phyloP scores from a whole-genome alignment of 2,329 filamentous ascomycete species.

The Colletotrichum lentis region DNA sequence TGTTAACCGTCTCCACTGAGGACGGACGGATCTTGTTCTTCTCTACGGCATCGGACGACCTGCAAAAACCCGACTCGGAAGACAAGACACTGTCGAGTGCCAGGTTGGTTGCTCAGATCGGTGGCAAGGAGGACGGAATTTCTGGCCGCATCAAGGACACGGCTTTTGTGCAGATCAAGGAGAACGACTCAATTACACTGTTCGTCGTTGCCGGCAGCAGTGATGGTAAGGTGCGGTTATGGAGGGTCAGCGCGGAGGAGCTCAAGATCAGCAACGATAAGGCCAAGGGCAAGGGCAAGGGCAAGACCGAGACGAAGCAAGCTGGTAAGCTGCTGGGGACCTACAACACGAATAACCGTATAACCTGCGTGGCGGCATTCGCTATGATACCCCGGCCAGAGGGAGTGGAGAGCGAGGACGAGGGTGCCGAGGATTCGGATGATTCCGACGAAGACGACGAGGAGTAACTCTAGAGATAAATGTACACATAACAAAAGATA shows the following conservation, averaged over 20 bases:
- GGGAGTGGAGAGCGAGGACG: slow-evolving; percentile 64
- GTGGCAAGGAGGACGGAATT: slow-evolving; percentile 74
- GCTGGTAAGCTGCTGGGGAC: slow-evolving; percentile 75
- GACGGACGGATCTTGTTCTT: slow-evolving; percentile 89
- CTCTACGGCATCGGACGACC: slow-evolving; percentile 66
- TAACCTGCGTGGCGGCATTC: slow-evolving; percentile 89
- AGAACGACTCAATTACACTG: slow-evolving; percentile 51
- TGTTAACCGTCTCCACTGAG: slow-evolving; percentile 85
- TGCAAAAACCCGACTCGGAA: slow-evolving; percentile 47
- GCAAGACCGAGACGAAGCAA: slow-evolving; percentile 42
- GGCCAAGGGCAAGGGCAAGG: slow-evolving; percentile 42
- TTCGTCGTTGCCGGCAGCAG: slow-evolving; percentile 80
- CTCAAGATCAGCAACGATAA: slow-evolving; percentile 47
- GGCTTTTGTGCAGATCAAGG: slow-evolving; percentile 63
- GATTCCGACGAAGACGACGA: slow-evolving; percentile 50
- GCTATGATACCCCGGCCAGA: slow-evolving; percentile 78
- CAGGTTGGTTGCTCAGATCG: slow-evolving; percentile 77
- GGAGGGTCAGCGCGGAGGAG: slow-evolving; percentile 64
- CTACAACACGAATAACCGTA: slow-evolving; percentile 86
- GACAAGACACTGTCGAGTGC: slow-evolving; percentile 61
- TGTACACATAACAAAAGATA: slow-evolving; percentile 7
- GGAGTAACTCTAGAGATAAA: slow-evolving; percentile 39
- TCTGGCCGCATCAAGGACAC: slow-evolving; percentile 88
- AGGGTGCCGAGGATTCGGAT: slow-evolving; percentile 55
- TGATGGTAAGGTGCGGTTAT: slow-evolving; percentile 84